phyloP scores from a whole-genome alignment of 768 basidiomycete species.

The Lactarius indigo region DNA sequence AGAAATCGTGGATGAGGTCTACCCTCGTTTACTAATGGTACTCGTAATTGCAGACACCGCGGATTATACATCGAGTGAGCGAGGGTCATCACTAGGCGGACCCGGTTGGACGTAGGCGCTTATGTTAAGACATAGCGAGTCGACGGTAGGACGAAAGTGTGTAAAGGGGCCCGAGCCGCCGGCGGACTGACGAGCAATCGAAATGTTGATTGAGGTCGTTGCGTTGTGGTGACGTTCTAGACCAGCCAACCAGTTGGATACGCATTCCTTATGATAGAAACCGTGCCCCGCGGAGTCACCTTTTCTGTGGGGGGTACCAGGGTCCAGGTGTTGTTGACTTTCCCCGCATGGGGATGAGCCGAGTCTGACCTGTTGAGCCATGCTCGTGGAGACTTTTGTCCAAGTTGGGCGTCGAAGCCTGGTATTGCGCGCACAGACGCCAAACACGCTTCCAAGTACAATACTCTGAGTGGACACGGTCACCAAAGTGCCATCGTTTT shows the following conservation, averaged over 20 bases:
- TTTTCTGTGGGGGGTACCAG: background rate
- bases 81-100: background rate
- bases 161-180: constrained; percentile 13
- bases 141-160: constrained; percentile 3
- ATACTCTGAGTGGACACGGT: background rate
- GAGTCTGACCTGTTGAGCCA: background rate
- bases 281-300: constrained; percentile 4
- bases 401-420: constrained; percentile 2
- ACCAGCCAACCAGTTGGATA: background rate
- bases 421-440: background rate
- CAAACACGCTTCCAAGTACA: background rate
- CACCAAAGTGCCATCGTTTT: background rate
- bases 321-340: background rate
- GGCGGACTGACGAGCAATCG: constrained; percentile 4
- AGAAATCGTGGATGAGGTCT: background rate
- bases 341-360: background rate
- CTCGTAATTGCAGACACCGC: background rate
- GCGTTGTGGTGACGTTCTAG: constrained; percentile 11
- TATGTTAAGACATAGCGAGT: constrained; percentile 5
- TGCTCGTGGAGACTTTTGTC: constrained; percentile 13
- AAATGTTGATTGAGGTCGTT: background rate
- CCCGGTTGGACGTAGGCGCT: background rate
- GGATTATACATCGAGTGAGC: background rate
- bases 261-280: background rate
- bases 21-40: background rate